Percentiles rank a stretch among this genome's conserved stretches.
Evolutionary conservation across 768 basidiomycete genomes (phyloP).

Genomic region (Hericium alpestre): DNA sequence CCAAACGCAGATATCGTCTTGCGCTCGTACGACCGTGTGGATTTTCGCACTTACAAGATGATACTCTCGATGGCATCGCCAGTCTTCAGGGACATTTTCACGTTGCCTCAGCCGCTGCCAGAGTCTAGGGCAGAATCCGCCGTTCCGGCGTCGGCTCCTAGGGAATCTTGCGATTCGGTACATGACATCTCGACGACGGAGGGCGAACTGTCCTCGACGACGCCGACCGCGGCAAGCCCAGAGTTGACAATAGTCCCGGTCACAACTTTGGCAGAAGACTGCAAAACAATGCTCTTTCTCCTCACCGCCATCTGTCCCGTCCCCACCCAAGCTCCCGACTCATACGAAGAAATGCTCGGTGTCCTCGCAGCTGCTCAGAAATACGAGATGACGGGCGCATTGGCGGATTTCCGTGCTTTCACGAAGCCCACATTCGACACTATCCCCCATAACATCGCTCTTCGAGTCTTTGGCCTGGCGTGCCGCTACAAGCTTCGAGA

Average conservation of each 20-base stretch:
- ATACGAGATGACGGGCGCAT: constrained; percentile 12
- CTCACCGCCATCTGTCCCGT: background rate
- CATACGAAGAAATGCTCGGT: background rate
- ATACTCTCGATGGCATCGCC: background rate
- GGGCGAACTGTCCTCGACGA: too few relatives aligned
- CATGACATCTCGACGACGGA: too few relatives aligned
- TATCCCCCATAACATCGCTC: background rate
- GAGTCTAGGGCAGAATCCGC: background rate
- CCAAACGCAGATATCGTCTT: background rate
- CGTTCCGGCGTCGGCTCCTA: background rate
- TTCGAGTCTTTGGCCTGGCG: background rate
- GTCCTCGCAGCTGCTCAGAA: constrained; percentile 13
- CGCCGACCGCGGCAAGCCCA: too few relatives aligned
- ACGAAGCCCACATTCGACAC: background rate
- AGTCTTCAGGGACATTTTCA: background rate
- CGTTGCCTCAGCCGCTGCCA: background rate
- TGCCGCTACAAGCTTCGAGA: background rate
- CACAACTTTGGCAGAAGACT: background rate
- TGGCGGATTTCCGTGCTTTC: background rate
- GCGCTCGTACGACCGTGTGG: background rate
- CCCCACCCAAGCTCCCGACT: background rate
- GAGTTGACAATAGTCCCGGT: background rate
- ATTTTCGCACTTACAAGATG: background rate
- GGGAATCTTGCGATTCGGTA: too few relatives aligned
- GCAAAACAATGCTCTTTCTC: background rate